A percentile compares a stretch with the other conserved stretches of the same genome.
Conservation (phyloP, 2,329 filamentous ascomycete species). For the Teratosphaeria viscida region DNA sequence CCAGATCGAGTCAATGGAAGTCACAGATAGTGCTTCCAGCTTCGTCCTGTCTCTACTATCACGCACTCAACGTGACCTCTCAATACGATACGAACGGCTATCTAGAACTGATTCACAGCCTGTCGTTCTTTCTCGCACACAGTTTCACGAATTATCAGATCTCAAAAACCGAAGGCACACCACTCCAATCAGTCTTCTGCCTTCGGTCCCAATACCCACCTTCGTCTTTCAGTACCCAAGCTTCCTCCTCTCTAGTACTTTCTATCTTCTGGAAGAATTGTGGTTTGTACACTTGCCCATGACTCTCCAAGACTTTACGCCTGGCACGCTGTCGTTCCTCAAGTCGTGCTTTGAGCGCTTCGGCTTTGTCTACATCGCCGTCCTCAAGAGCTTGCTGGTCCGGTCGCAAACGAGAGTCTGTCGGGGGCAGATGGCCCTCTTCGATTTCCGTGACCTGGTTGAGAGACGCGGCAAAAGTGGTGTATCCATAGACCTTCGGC, state of each 20-base stretch:
- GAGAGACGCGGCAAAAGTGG: slow-evolving; percentile 70
- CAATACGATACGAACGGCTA: neutral
- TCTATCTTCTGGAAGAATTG: slow-evolving; percentile 71
- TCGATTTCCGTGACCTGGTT: slow-evolving; percentile 85
- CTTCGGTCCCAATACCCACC: slow-evolving; percentile 93
- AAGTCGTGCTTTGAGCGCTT: slow-evolving; percentile 68
- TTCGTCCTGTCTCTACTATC: too few species aligned
- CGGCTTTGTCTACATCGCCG: slow-evolving; percentile 72
- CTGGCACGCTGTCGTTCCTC: slow-evolving; percentile 77
- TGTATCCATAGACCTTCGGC: slow-evolving; percentile 74
- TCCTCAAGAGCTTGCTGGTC: slow-evolving; percentile 80
- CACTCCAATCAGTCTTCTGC: slow-evolving; percentile 54
- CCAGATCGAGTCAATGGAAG: too few species aligned
- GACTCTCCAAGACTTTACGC: slow-evolving; percentile 63
- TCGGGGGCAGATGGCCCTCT: slow-evolving; percentile 60
- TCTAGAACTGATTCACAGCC: neutral
- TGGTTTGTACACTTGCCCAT: slow-evolving; percentile 61
- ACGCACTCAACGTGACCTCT: too few species aligned
- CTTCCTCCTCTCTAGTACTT: slow-evolving; percentile 29
- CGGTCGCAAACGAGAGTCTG: slow-evolving; percentile 72
- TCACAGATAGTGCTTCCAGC: too few species aligned
- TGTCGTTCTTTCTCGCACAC: neutral
- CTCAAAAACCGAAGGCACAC: slow-evolving; percentile 45
- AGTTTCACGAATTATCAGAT: neutral
- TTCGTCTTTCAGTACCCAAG: slow-evolving; percentile 59